Base-by-base conservation (phyloP, 2,329 filamentous ascomycete species). In the Cordyceps fumosorosea region DNA sequence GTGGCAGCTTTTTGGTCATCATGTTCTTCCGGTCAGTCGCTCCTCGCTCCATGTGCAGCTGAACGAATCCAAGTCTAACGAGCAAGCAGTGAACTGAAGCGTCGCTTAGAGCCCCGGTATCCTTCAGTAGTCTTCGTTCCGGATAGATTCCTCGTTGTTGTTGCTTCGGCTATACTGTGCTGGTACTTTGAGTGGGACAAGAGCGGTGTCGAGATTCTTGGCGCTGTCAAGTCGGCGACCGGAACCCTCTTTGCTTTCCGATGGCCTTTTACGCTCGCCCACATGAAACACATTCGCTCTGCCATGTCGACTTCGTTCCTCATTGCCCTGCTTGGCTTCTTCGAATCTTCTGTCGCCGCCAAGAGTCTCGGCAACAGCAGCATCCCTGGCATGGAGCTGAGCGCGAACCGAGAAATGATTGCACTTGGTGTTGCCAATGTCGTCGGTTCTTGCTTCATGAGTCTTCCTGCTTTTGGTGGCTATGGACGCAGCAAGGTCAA, bases 401-500 rank as follows among this genome's bases (percentile, higher is more conserved):
- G 92, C 71, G 85, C 95, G 1, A 99, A 99, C 72, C 84, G 95
- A 54, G 95, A 99, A 73, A 86, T 99, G 66, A 90, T 98, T 56
- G 93, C 95, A 0, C 80, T 99, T 0, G 95, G 95, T 1, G 83
- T 91, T 7, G 92, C 93, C 14, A 99, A 99, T 74, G 78, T 98
- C n/a, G 78, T 96, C 3, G 93, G 93, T 10, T 90, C 91, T 2
- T 89, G 92, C 70, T 98, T 98, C 76, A 92, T 93, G 87, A 88
- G 91, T 22, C 80, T 99, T 24, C 95, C 95, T 7, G 90, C 91
- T 0, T 99, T 99, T 79, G 95, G 95, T 20, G 95, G 95, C 10
- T 99, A 99, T 71, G 95, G 93, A 11, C 83, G 95, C 72, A 97
- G 92, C 76, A 98, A 98, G 74, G 89, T 99, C 67, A 98, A 97